phyloP scores from a whole-genome alignment of 257 asterid species.

The Marsdenia floribunda region DNA sequence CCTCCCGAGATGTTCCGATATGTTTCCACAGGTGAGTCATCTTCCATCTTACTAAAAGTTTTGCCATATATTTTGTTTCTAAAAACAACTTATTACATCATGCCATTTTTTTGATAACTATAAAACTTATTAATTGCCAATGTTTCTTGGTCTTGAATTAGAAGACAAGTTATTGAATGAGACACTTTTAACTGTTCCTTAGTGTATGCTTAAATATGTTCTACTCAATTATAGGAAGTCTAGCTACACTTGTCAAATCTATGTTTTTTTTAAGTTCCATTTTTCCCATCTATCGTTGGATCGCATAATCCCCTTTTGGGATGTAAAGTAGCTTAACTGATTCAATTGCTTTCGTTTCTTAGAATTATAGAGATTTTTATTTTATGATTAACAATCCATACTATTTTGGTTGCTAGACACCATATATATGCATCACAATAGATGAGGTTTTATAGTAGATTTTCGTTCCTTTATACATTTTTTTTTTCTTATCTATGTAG shows the following conservation, averaged over 20 bases:
- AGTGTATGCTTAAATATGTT: background rate
- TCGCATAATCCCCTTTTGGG: background rate
- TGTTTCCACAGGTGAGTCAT: slow-evolving; percentile 89
- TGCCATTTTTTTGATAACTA: background rate
- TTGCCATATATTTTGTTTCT: background rate
- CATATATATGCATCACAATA: background rate
- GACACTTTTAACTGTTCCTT: background rate
- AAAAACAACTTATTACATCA: background rate
- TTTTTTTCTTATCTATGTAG: slow-evolving; percentile 31
- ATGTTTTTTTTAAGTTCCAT: too few species aligned
- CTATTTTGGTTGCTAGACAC: background rate
- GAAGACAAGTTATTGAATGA: background rate
- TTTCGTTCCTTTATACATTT: background rate
- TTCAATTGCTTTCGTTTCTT: background rate
- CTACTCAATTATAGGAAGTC: background rate
- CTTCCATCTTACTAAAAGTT: too few species aligned
- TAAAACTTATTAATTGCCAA: background rate
- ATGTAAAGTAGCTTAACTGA: background rate
- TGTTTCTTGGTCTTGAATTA: background rate
- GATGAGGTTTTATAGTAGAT: too few species aligned
- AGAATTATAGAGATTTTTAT: background rate
- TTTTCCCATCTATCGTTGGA: background rate
- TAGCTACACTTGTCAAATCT: background rate
- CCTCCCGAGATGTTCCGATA: slow-evolving; percentile 44
- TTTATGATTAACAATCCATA: background rate